A percentile compares a stretch with the other conserved stretches of the same genome.
Evolutionary conservation across 345 rosid species (phyloP).

Genomic region (Linum lewisii): DNA sequence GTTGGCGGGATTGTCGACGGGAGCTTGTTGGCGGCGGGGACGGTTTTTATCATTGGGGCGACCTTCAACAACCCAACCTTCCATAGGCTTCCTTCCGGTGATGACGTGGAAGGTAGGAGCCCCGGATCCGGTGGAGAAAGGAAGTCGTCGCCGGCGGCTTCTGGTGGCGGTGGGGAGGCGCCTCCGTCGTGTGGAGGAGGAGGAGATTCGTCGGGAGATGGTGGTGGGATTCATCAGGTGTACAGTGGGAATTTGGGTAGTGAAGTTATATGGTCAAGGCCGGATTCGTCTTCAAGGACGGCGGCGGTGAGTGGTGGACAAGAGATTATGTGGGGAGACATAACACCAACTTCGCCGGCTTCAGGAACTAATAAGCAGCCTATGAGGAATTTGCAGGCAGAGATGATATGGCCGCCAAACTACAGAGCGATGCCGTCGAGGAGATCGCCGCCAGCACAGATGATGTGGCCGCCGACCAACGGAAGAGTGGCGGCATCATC

Average conservation of each 20-base stretch:
- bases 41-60: constrained; percentile 65
- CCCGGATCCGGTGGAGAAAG: constrained; percentile 12
- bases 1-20: constrained; percentile 84
- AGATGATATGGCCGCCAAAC: neutral
- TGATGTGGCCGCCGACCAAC: neutral
- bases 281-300: neutral
- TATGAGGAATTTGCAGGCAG: neutral
- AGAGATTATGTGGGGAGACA: neutral
- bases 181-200: constrained; percentile 2
- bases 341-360: neutral
- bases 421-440: neutral
- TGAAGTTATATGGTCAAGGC: neutral
- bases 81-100: constrained; percentile 33
- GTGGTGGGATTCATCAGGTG: neutral
- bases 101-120: constrained; percentile 5
- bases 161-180: constrained; percentile 4
- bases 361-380: neutral
- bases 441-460: neutral
- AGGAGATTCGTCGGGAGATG: neutral
- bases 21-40: constrained; percentile 54
- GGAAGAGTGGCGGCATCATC: neutral
- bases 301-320: constrained; percentile 19
- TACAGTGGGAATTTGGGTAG: neutral
- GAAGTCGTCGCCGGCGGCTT: constrained; percentile 7
- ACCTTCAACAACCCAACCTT: constrained; percentile 66